phyloP scores from a whole-genome alignment of 306 rosid genomes.

The Senna tora region DNA sequence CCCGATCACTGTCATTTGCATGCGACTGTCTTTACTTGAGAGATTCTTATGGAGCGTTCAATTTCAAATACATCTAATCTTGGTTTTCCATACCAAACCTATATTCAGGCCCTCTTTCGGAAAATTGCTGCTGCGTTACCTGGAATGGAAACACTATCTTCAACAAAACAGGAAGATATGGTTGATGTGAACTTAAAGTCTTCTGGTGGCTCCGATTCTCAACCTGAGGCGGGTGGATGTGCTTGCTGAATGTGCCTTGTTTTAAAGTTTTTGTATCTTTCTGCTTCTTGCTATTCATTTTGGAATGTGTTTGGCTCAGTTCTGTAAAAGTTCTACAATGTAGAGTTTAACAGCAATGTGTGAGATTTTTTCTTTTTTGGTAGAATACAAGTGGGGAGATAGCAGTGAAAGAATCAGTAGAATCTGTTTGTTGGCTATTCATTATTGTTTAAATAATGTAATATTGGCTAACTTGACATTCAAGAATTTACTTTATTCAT shows the following conservation, averaged over 20 bases:
- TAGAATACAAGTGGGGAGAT: slow-evolving; percentile 1
- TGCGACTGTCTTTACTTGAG: background rate
- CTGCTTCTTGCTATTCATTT: slow-evolving; percentile 36
- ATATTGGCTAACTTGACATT: background rate
- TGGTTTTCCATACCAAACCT: slow-evolving; percentile 22
- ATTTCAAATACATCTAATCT: background rate
- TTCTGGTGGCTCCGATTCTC: slow-evolving; percentile 38
- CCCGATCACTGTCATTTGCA: slow-evolving; percentile 3
- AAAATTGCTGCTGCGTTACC: slow-evolving; percentile 60
- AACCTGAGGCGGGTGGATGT: slow-evolving; percentile 48
- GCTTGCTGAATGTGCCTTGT: slow-evolving; percentile 43
- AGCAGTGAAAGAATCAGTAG: slow-evolving; percentile 4
- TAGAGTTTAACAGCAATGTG: slow-evolving; percentile 25
- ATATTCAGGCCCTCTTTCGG: slow-evolving; percentile 48
- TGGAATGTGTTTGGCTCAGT: slow-evolving; percentile 30
- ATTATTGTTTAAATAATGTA: background rate
- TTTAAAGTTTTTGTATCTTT: slow-evolving; percentile 31
- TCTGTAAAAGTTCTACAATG: slow-evolving; percentile 43
- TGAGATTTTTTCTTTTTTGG: background rate
- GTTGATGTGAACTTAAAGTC: slow-evolving; percentile 56
- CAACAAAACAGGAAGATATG: slow-evolving; percentile 56
- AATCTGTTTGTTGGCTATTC: slow-evolving; percentile 32
- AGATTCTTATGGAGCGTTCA: background rate
- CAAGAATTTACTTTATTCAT: slow-evolving; percentile 17
- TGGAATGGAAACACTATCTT: slow-evolving; percentile 56